Evolutionary conservation across 2,329 filamentous ascomycete species (phyloP), one percentile per base, ranked within the genome.

Genomic region (Aureobasidium melanogenum): DNA sequence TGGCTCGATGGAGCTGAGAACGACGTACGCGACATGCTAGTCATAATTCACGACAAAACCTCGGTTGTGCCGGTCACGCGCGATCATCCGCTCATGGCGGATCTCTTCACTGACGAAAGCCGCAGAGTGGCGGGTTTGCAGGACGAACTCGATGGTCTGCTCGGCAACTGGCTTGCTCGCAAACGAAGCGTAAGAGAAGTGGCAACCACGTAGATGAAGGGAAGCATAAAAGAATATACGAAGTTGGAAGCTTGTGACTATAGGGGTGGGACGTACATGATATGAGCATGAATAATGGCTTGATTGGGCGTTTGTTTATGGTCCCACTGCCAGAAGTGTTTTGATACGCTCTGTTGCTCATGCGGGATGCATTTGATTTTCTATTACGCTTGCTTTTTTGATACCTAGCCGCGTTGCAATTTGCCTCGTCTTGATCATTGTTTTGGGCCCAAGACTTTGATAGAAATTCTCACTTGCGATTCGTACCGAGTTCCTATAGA

Each of bases 41-140:
- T 92, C 39, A 88, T 99, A 63, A 91, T 99, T 30, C 92, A 96
- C 71, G 92, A 97, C 75, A 96, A 92, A 72, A 88, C 86, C 15
- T 89, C 92, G 63, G 86, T 95, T 17, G 82, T 85, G 44, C 88
- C 91, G 19, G 89, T 88, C 8, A 84, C 88, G 1, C 82, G 84
- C n/a, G 90, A 96, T 62, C 92, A 97, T 72, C 93, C 93, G 0
- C 81, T 96, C 47, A 90, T 88, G 55, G 84, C 85, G 15, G 84
- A 85, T 24, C 77, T 97, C 60, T 97, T 95, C 77, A 86, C 85
- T 54, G 89, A 96, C 70, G 90, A 96, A 74, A 90, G 94, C 71
- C 28, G 41, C 4, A 38, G 41, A 12, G 15, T 61, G 12, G 92
- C 99, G 75, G 93, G 90, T 63, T 59, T 59, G 56, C 56, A 59